Evolutionary conservation across 73 alveolate genomes (phyloP), one percentile per base, ranked within the genome.

Genomic region (Halteria grandinella): DNA sequence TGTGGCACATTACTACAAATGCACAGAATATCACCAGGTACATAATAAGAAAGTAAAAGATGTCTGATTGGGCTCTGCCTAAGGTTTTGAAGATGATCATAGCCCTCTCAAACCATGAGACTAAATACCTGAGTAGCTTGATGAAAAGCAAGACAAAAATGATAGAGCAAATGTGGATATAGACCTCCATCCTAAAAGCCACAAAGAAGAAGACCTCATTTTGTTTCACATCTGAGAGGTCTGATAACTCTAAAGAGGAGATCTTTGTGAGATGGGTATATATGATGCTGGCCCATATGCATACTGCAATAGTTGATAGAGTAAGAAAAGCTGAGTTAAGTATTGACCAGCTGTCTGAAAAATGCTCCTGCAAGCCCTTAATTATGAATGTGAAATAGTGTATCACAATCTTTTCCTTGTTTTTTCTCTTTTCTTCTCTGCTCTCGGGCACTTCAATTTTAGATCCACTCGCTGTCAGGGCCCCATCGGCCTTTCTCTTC

Each of bases 51-150:
- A 83, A 88, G 64, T 81, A 88, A 64, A 88, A 36, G 45, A 83
- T 88, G 48, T 88, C 95, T 12, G 81, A 47, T 41, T 83, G 48
- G 14, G 95, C 91, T 27, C 37, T 62, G 41, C 45, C 27, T 21
- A 87, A 44, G 8, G 90, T 75, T 39, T 49, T 58, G 77, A 80
- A 87, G 24, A 87, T 71, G 25, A 83, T 69, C 76, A 63, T 57
- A 17, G 74, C 89, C 52, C 95, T 81, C 36, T 87, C 95, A 63
- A 87, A 50, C 86, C 81, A 59, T 15, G 80, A 36, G 14, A 85
- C 85, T 45, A 87, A 43, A 59, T 87, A 87, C 52, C 55, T 82
- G 21, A 87, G 82, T 6, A 87, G 71, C 54, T 87, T 79, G 34
- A 71, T 45, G 54, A 73, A 76, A 8, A 87, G 73, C 57, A 87